Evolutionary conservation across 495 filamentous ascomycete species (phyloP).

Genomic region (Tuber melanosporum): DNA sequence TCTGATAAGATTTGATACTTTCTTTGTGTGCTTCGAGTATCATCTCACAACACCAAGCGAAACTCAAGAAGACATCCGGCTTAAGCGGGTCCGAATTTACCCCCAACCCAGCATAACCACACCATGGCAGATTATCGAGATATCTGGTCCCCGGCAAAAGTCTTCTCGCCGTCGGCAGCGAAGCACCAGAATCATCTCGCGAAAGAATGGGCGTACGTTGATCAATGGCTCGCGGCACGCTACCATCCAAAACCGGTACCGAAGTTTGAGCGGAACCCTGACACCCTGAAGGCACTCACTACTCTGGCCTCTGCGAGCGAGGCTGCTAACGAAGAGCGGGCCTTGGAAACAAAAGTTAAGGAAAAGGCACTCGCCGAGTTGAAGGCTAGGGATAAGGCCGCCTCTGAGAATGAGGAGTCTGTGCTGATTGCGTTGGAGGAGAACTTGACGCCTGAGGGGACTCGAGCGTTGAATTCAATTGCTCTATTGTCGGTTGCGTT

Average conservation of each 20-base stretch:
- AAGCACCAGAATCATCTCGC: slow-evolving; percentile 58
- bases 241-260: slow-evolving; percentile 58
- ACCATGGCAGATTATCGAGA: slow-evolving; percentile 49
- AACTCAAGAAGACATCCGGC: neutral
- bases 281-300: slow-evolving; percentile 70
- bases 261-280: slow-evolving; percentile 74
- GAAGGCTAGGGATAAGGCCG: slow-evolving; percentile 42
- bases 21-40: too few relatives aligned
- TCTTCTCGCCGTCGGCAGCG: slow-evolving; percentile 67
- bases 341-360: slow-evolving; percentile 56
- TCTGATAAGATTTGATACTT: neutral
- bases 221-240: slow-evolving; percentile 68
- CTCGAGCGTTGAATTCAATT: slow-evolving; percentile 36
- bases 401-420: slow-evolving; percentile 19
- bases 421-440: slow-evolving; percentile 29
- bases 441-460: slow-evolving; percentile 35
- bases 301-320: slow-evolving; percentile 73
- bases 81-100: neutral
- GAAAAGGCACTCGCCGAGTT: slow-evolving; percentile 48
- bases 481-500: slow-evolving; percentile 42
- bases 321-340: slow-evolving; percentile 67
- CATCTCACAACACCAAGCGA: neutral
- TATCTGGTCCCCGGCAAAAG: slow-evolving; percentile 51
- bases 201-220: slow-evolving; percentile 82
- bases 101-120: neutral